Conservation (phyloP, 2,329 filamentous ascomycete genomes). For the Colletotrichum destructivum region DNA sequence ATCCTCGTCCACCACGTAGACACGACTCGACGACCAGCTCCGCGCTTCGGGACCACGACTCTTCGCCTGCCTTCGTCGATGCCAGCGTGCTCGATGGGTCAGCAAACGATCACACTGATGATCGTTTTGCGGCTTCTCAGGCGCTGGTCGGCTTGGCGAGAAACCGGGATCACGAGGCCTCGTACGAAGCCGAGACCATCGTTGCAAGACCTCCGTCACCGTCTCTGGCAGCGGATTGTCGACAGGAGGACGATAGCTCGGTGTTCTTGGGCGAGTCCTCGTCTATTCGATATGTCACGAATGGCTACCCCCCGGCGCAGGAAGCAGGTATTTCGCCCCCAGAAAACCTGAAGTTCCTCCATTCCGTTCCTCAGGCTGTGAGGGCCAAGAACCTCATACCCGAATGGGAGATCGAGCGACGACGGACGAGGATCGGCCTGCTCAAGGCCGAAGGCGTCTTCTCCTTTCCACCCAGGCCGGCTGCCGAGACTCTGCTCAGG, state of each 20-base stretch:
- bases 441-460: slow-evolving; percentile 47
- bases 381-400: slow-evolving; percentile 53
- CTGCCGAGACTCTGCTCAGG: slow-evolving; percentile 59
- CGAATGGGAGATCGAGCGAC: slow-evolving; percentile 55
- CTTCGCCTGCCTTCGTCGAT: not conserved
- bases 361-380: slow-evolving; percentile 52
- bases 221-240: not conserved
- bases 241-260: slow-evolving; percentile 42
- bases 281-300: slow-evolving; percentile 64
- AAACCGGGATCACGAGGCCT: not conserved
- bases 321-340: slow-evolving; percentile 42
- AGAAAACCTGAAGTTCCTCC: slow-evolving; percentile 46
- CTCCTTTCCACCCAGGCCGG: slow-evolving; percentile 59
- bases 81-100: not conserved
- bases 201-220: not conserved
- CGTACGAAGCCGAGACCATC: not conserved
- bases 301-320: slow-evolving; percentile 49
- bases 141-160: slow-evolving; percentile 1
- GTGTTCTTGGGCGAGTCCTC: slow-evolving; percentile 64
- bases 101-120: not conserved
- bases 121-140: slow-evolving; percentile 4
- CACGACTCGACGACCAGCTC: not conserved
- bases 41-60: not conserved
- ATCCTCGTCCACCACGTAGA: slow-evolving; percentile 40
- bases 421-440: slow-evolving; percentile 47